phyloP scores from a whole-genome alignment of 176 grass and related monocot species.

The Oryza australiensis region DNA sequence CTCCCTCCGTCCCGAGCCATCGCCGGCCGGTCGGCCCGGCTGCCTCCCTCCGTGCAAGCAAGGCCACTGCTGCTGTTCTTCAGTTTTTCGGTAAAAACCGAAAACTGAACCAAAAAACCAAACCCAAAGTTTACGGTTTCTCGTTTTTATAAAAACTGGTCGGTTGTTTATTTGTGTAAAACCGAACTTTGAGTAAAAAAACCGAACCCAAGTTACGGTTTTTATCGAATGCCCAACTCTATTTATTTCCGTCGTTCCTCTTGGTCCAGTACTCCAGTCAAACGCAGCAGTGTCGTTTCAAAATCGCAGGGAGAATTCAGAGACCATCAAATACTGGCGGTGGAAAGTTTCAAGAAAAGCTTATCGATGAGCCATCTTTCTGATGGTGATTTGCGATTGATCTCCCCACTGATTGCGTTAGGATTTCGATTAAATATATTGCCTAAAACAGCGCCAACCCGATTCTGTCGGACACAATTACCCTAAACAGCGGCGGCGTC shows the following conservation, averaged over 20 bases:
- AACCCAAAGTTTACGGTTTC: too few relatives aligned
- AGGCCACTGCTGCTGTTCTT: too few relatives aligned
- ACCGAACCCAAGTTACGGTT: too few relatives aligned
- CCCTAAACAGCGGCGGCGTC: background rate
- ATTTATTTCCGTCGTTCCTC: background rate
- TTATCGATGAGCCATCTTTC: background rate
- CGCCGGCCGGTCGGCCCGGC: too few relatives aligned
- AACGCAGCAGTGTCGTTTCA: background rate
- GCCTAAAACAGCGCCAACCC: slow-evolving; percentile 9
- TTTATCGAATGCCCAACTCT: too few relatives aligned
- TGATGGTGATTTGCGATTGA: background rate
- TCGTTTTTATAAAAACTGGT: too few relatives aligned
- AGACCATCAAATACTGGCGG: background rate
- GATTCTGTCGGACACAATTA: background rate
- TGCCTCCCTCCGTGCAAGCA: too few relatives aligned
- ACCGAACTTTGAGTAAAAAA: too few relatives aligned
- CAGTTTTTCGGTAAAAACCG: too few relatives aligned
- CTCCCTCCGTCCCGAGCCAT: too few relatives aligned
- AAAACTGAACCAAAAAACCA: too few relatives aligned
- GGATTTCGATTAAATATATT: background rate
- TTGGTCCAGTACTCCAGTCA: background rate
- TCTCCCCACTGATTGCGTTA: slow-evolving; percentile 15
- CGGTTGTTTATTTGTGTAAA: too few relatives aligned
- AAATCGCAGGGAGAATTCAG: background rate
- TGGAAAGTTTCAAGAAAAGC: background rate